Evolutionary conservation across 495 filamentous ascomycete species (phyloP).

Genomic region (Annulohypoxylon bovei): DNA sequence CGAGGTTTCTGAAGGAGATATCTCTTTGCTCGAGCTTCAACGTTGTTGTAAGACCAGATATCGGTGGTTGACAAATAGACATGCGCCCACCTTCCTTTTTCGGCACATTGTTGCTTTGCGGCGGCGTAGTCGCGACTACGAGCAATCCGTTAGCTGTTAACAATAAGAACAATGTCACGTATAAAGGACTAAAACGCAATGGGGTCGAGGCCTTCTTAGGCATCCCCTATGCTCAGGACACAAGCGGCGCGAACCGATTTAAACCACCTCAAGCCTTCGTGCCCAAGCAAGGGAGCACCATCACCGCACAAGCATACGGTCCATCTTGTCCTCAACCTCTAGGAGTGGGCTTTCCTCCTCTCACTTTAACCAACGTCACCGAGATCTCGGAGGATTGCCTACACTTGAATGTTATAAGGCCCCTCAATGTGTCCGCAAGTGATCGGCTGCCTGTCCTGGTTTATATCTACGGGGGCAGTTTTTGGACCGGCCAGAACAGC

Average conservation of each 20-base stretch:
- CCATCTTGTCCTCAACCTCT: constrained; percentile 55
- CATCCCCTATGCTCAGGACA: constrained; percentile 58
- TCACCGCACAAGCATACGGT: constrained; percentile 54
- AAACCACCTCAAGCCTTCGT: constrained; percentile 51
- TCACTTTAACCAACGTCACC: constrained; percentile 46
- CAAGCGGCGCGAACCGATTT: constrained; percentile 55
- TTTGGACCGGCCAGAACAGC: constrained; percentile 48
- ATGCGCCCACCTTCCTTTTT: constrained; percentile 36
- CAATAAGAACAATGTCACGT: constrained; percentile 33
- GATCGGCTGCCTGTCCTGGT: constrained; percentile 57
- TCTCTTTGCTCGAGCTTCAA: not conserved
- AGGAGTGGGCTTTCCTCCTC: constrained; percentile 36
- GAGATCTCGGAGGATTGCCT: constrained; percentile 58
- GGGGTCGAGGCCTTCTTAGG: constrained; percentile 58
- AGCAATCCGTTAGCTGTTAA: constrained; percentile 34
- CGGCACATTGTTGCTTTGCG: constrained; percentile 14
- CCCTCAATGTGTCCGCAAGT: constrained; percentile 33
- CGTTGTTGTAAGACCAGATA: not conserved
- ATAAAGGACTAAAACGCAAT: constrained; percentile 44
- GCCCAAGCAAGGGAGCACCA: constrained; percentile 43
- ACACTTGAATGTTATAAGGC: constrained; percentile 57
- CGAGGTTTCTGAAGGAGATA: not conserved
- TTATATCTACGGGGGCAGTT: constrained; percentile 58
- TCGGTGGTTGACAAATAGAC: not conserved
- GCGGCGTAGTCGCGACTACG: constrained; percentile 5